These are phyloP conservation scores for Apiospora phragmitis DNA, from an alignment of 2,329 filamentous ascomycete genomes.

Conservation along the genomic window DNA sequence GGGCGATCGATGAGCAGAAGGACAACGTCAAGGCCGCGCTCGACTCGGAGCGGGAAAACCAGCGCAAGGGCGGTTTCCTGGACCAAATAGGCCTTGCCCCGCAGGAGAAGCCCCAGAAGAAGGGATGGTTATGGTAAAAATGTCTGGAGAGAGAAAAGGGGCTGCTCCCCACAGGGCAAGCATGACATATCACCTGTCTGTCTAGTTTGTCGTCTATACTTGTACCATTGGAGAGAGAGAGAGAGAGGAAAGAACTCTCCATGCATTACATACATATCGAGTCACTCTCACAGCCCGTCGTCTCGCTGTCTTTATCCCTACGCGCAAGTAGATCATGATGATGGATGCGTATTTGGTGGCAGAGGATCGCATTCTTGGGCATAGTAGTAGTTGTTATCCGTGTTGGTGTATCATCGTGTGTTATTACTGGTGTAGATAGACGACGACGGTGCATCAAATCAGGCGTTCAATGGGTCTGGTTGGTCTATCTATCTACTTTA, in stretches of 20 bases:
- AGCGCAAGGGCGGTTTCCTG: conserved; percentile 50
- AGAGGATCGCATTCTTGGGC: neutral
- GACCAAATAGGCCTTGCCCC: conserved; percentile 48
- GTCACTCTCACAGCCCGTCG: neutral
- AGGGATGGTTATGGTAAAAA: conserved; percentile 47
- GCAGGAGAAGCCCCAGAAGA: conserved; percentile 38
- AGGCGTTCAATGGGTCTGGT: neutral
- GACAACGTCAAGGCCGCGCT: conserved; percentile 45
- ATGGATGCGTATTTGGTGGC: neutral
- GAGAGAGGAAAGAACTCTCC: neutral
- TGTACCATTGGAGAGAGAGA: neutral
- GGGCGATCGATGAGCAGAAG: conserved; percentile 33
- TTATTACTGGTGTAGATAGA: neutral
- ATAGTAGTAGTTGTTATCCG: neutral
- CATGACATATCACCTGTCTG: neutral
- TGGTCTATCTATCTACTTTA: neutral
- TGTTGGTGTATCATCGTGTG: neutral
- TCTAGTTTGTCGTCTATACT: neutral
- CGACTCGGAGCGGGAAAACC: conserved; percentile 51
- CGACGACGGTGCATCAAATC: conserved; percentile 8
- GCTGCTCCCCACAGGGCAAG: neutral
- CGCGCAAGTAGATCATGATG: neutral
- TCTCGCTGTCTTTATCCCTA: neutral
- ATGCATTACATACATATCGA: neutral
- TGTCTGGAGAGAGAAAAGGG: neutral